These are phyloP conservation scores for barley (Hordeum vulgare) DNA, from an alignment of 176 grass and related monocot genomes.

Conservation along the genomic window MorexV3_pseudomolecules_assembly NC_058521.1:593185904-593186403, in stretches of 20 bases:
- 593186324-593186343: no score
- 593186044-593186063: neutral
- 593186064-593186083: neutral
- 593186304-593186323: no score
- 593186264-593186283: no score
- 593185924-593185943: neutral
- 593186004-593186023: neutral
- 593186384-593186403: no score
- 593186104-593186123: neutral
- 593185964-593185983: neutral
- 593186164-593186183: constrained; percentile 94
- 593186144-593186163: constrained; percentile 22
- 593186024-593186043: neutral
- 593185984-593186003: neutral
- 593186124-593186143: neutral
- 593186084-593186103: neutral
- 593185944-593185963: constrained; percentile 36
- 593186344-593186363: no score
- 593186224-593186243: no score
- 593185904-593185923: constrained; percentile 27
- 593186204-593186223: constrained; percentile 36
- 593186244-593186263: no score
- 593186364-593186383: no score
- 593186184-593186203: constrained; percentile 38
- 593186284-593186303: no score